Base-by-base conservation (phyloP, 2,329 filamentous ascomycete species). In the Nothophaeocryptopus gaeumannii region DNA sequence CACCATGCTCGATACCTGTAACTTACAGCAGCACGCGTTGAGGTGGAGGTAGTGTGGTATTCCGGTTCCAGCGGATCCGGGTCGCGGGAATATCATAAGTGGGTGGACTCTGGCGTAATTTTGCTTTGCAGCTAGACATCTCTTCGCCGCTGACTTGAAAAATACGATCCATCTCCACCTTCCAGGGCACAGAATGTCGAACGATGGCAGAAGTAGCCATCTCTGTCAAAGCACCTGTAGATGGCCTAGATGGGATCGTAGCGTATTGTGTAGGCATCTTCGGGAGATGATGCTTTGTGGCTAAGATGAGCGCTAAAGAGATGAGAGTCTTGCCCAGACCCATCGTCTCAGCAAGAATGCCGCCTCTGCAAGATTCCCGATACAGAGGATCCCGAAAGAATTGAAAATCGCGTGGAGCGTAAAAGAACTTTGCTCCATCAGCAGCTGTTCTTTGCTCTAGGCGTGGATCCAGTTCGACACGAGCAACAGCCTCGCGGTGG, bases 291-390 rank as follows among this genome's bases (percentile, higher is more conserved):
- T 83, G 75, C 59, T 80, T 83, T 0, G 89, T 95, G 2, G 89
- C 84, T 20, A 95, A 74, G 34, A 96, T 73, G n/a, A 77, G 62
- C 5, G 76, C 67, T 2, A 97, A 72, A 56, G 87, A 92, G 9
- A 96, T 95, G 20, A 96, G 71, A 0, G 92, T 96, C 72, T 96
- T 97, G 0, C 92, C 91, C 39, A 72, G 47, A 5, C 85, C 86
- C 87, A 91, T 91, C 56, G 88, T 85, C 63, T 93, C 88, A 0
- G 87, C 86, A 11, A 90, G 72, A 11, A 92, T 86, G 2, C 90
- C 92, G 31, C 91, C 90, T 50, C 79, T 77, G 5, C 84, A 79
- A 20, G 82, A 78, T 38, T 93, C 89, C 59, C 92, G 96, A 51
- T 81, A 80, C 2, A 79, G 78, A 9, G 87, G 84, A n/a, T 86